Evolutionary conservation across 768 basidiomycete species (phyloP), one percentile per base, ranked within the genome.

Genomic region (Auriculariales sp.): DNA sequence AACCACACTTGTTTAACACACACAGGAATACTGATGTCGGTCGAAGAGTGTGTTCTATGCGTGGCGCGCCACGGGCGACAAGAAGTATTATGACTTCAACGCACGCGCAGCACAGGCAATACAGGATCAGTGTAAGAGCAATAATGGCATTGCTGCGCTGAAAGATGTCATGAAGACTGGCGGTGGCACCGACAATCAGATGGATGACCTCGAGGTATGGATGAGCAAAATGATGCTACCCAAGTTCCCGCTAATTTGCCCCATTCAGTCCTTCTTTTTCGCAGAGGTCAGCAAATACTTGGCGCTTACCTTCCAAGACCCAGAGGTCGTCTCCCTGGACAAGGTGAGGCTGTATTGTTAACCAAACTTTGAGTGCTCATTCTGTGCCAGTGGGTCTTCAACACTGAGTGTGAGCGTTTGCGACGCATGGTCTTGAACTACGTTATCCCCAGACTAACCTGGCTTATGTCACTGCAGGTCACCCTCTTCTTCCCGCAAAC

Each of bases 241-340:
- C 7, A 14, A 44, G 12, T 44, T 1, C 17, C 11, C 39, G 19
- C 39, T 22, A 9, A 44, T 24, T 19, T 9, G 5, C 19, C 4
- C 15, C 35, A 1, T 15, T 55, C 71, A 79, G 62, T 83, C 79
- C 54, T 88, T 77, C 61, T 72, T 70, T 78, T 85, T 82, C 53
- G 81, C 77, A 0, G 85, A 88, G 64, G 79, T 81, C 42, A 63
- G 86, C 58, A 85, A 86, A 61, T 85, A 87, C 57, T 55, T 86
- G 78, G 83, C 78, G 63, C 69, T 86, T 48, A 85, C 81, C 0
- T 84, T 84, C 59, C 79, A 83, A 56, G 79, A 84, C 60, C 82
- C 83, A 0, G 60, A 65, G 44, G 69, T 72, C 52, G 77, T 82
- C 62, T 78, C 74, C 50, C 62, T 85, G 14, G 79, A 86, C 58